A percentile compares a stretch with the other conserved stretches of the same genome.
These are phyloP conservation scores for Dysphania ambrosioides DNA, from an alignment of 148 eudicot species.

Conservation along the genomic window DNA sequence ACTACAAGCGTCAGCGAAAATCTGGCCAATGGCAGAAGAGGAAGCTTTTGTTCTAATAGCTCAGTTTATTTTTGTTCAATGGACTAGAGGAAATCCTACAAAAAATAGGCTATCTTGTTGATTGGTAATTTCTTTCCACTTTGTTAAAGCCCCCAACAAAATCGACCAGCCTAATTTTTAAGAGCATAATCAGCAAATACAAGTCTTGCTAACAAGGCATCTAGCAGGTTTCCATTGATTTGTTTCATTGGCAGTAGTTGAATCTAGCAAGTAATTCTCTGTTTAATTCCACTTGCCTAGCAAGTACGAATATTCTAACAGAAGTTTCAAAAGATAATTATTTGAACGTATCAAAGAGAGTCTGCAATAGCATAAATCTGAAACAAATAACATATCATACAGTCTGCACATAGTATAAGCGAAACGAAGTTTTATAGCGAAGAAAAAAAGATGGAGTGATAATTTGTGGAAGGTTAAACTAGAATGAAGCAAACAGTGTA, in stretches of 20 bases:
- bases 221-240: not conserved
- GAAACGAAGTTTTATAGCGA: not conserved
- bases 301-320: not conserved
- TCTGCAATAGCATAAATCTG: not conserved
- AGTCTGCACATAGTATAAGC: no score
- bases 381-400: no score
- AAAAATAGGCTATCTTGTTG: not conserved
- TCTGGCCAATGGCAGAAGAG: conserved; percentile 3
- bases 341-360: not conserved
- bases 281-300: not conserved
- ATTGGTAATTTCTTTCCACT: conserved; percentile 1
- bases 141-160: not conserved
- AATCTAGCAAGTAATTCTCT: not conserved
- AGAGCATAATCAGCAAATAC: not conserved
- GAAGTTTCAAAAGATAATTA: not conserved
- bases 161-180: conserved; percentile 3
- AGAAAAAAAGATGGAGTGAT: no score
- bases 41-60: conserved; percentile 3
- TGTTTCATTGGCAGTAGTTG: not conserved
- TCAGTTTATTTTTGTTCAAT: not conserved
- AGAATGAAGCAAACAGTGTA: no score
- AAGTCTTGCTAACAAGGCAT: not conserved
- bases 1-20: conserved; percentile 18
- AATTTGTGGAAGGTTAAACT: no score
- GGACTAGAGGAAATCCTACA: conserved; percentile 14